phyloP scores from a whole-genome alignment of 2,329 filamentous ascomycete species.

The Paracorniculantispora psalliotae region DNA sequence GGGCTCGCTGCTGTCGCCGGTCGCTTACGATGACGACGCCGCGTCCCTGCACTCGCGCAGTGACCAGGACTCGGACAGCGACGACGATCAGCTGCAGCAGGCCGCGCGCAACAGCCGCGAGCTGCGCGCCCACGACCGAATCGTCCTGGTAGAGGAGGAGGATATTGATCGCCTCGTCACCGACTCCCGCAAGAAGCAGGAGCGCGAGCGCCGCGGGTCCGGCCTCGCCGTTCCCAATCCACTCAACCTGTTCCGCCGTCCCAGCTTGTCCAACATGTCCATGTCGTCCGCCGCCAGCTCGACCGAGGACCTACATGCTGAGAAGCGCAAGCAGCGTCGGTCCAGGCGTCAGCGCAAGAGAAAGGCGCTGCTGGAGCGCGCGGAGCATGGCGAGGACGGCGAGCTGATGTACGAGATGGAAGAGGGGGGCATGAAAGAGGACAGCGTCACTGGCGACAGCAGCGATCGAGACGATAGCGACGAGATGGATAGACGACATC shows the following conservation, averaged over 20 bases:
- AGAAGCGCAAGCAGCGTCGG: slow-evolving; percentile 44
- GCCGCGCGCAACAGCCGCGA: slow-evolving; percentile 65
- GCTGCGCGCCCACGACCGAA: slow-evolving; percentile 62
- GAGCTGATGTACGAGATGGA: slow-evolving; percentile 89
- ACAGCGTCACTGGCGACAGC: slow-evolving; percentile 58
- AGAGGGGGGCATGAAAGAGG: slow-evolving; percentile 66
- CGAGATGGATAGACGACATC: slow-evolving; percentile 49
- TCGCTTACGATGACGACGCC: slow-evolving; percentile 64
- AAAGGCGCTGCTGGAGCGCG: slow-evolving; percentile 47
- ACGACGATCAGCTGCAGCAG: slow-evolving; percentile 65
- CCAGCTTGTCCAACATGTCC: slow-evolving; percentile 30
- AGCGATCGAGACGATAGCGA: slow-evolving; percentile 57
- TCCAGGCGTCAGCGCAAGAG: slow-evolving; percentile 49
- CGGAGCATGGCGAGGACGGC: slow-evolving; percentile 61
- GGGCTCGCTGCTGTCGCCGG: slow-evolving; percentile 55
- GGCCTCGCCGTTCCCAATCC: slow-evolving; percentile 48
- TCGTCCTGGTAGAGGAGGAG: slow-evolving; percentile 71
- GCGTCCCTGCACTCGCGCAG: slow-evolving; percentile 60
- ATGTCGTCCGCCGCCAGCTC: slow-evolving; percentile 36
- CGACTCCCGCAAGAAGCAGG: slow-evolving; percentile 44
- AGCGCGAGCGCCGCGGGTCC: slow-evolving; percentile 46
- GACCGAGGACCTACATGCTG: slow-evolving; percentile 41
- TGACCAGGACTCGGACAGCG: slow-evolving; percentile 71
- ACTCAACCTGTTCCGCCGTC: slow-evolving; percentile 38
- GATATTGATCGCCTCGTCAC: slow-evolving; percentile 59